Percentiles rank a stretch among this genome's conserved stretches.
Evolutionary conservation across 805 yeast genomes (phyloP).

Genomic region (Torulaspora delbrueckii): DNA sequence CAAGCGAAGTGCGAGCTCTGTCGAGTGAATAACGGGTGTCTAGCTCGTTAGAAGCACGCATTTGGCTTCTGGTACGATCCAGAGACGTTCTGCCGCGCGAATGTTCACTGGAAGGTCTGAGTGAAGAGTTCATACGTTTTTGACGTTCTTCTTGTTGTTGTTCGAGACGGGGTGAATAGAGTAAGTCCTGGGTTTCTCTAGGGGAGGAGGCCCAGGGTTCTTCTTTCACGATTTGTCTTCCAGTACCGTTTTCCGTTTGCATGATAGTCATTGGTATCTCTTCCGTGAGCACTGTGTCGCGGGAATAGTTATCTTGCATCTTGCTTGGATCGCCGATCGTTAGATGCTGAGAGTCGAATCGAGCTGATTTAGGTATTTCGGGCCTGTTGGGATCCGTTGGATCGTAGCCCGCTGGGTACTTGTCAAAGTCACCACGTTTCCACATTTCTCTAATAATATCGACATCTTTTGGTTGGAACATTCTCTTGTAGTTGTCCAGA

Average conservation of each 20-base stretch:
- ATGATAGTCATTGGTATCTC: constrained; percentile 38
- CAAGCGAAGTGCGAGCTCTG: constrained; percentile 39
- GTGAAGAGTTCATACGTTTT: constrained; percentile 3
- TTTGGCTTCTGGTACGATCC: constrained; percentile 37
- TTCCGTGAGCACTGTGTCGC: constrained; percentile 35
- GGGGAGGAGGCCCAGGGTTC: constrained; percentile 24
- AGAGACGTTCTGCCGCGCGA: constrained; percentile 33
- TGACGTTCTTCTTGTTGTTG: constrained; percentile 5
- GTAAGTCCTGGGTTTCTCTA: constrained; percentile 26
- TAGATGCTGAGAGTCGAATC: constrained; percentile 35
- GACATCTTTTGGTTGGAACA: constrained; percentile 58
- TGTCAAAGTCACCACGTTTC: constrained; percentile 58
- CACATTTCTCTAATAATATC: constrained; percentile 73
- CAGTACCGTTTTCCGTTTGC: constrained; percentile 28
- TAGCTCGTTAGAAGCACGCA: constrained; percentile 37
- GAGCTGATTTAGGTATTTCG: constrained; percentile 43
- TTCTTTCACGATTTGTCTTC: constrained; percentile 24
- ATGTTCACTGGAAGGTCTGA: constrained; percentile 9
- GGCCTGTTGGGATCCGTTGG: constrained; percentile 73
- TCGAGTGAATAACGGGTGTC: constrained; percentile 39
- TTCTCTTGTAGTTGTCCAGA: constrained; percentile 50
- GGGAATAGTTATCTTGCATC: constrained; percentile 20
- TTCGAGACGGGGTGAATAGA: constrained; percentile 23
- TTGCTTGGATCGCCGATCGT: constrained; percentile 31
- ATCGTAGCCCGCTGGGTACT: constrained; percentile 63